A percentile compares a stretch with the other conserved stretches of the same genome.
These are phyloP conservation scores for Candolleomyces eurysporus DNA, from an alignment of 768 basidiomycete genomes.

Conservation along the genomic window DNA sequence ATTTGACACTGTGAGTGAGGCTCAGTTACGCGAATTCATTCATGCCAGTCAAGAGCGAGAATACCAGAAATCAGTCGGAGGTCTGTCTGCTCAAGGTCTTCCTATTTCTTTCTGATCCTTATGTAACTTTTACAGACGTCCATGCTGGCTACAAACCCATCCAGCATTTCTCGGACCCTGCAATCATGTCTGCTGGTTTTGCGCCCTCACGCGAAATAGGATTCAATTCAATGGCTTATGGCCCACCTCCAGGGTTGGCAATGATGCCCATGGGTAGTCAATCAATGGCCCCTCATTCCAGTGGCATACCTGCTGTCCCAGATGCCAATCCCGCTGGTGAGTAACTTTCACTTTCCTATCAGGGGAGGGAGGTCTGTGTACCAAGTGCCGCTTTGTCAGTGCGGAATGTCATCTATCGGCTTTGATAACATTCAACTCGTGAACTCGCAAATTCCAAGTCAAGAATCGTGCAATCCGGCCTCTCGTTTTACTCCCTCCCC, in stretches of 20 bases:
- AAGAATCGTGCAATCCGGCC: constrained; percentile 22
- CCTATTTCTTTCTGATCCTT: neutral
- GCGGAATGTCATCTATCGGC: constrained; percentile 76
- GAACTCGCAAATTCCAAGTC: constrained; percentile 24
- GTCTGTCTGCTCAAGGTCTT: constrained; percentile 16
- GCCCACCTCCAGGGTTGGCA: constrained; percentile 66
- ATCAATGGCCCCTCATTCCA: constrained; percentile 20
- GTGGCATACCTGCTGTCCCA: constrained; percentile 20
- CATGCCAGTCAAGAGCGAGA: constrained; percentile 65
- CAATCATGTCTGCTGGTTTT: constrained; percentile 77
- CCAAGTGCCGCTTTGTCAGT: constrained; percentile 87
- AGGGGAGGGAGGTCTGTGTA: constrained; percentile 88
- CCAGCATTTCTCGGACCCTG: constrained; percentile 68
- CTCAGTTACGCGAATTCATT: constrained; percentile 75
- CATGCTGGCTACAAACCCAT: constrained; percentile 17
- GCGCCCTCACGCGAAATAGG: constrained; percentile 34
- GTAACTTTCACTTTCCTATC: constrained; percentile 48
- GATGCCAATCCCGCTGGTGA: constrained; percentile 58
- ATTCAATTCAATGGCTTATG: constrained; percentile 38
- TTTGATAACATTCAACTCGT: constrained; percentile 50
- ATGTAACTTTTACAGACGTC: constrained; percentile 8
- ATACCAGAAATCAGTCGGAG: constrained; percentile 16
- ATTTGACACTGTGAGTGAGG: constrained; percentile 64
- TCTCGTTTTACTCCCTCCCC: constrained; percentile 43
- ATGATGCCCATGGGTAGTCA: constrained; percentile 36